Conservation (phyloP, 352 stramenopile genomes). For the Globisporangium irregulare region DNA sequence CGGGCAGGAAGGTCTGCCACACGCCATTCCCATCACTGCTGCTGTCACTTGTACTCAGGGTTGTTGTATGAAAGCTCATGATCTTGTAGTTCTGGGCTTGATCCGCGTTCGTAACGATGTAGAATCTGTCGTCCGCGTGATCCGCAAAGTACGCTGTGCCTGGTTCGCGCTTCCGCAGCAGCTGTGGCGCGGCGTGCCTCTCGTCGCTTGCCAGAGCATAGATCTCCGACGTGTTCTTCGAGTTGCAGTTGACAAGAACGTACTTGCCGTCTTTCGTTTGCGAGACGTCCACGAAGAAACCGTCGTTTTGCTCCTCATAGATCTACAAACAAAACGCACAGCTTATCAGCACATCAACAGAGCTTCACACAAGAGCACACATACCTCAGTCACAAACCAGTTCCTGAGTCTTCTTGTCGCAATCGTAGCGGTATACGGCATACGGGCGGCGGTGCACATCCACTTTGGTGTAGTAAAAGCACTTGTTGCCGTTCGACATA, state of each 20-base stretch:
- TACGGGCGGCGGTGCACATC: conserved; percentile 59
- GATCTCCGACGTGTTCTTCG: conserved; percentile 86
- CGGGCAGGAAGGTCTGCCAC: conserved; percentile 54
- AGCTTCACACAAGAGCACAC: neutral
- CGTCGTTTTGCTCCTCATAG: conserved; percentile 72
- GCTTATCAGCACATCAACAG: neutral
- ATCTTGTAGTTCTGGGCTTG: conserved; percentile 80
- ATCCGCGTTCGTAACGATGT: conserved; percentile 82
- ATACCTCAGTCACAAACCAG: conserved; percentile 29
- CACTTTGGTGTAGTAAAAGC: conserved; percentile 81
- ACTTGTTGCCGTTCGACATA: conserved; percentile 11
- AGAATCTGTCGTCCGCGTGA: conserved; percentile 63
- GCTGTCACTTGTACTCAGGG: conserved; percentile 17
- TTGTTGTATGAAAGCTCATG: conserved; percentile 2
- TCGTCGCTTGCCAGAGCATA: conserved; percentile 39
- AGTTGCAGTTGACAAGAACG: conserved; percentile 88
- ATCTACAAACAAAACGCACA: conserved; percentile 32
- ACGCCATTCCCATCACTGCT: neutral
- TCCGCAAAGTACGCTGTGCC: conserved; percentile 86
- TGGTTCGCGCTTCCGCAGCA: conserved; percentile 47
- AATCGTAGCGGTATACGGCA: conserved; percentile 63
- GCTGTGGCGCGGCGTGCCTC: conserved; percentile 24
- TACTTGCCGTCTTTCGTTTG: conserved; percentile 79
- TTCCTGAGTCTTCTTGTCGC: conserved; percentile 38
- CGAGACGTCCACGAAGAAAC: conserved; percentile 83